Conservation (phyloP, 176 grass and related monocot genomes). For the Chrysopogon serrulatus region DNA sequence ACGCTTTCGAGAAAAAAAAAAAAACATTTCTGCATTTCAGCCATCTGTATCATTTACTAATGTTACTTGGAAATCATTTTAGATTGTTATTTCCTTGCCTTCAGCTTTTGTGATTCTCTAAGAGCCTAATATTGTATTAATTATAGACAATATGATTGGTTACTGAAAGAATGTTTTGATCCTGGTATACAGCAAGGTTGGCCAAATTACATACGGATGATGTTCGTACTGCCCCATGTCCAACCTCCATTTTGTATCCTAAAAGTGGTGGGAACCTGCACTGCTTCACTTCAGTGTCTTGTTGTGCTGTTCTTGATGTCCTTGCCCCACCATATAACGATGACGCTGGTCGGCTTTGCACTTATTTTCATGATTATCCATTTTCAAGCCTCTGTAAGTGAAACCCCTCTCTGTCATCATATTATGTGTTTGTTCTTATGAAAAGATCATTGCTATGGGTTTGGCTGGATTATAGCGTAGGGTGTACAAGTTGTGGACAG, state of each 20-base stretch:
- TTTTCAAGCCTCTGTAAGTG: constrained; percentile 72
- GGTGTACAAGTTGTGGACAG: not conserved
- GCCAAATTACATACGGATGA: constrained; percentile 64
- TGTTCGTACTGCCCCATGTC: constrained; percentile 51
- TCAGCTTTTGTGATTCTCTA: not conserved
- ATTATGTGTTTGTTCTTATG: not conserved
- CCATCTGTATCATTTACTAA: not conserved
- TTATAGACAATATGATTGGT: not conserved
- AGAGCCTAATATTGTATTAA: not conserved
- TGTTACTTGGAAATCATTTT: not conserved
- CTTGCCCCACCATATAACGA: constrained; percentile 62
- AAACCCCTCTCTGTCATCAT: not conserved
- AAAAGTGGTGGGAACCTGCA: constrained; percentile 72
- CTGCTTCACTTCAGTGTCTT: constrained; percentile 69
- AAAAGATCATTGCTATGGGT: not conserved
- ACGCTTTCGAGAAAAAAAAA: not conserved
- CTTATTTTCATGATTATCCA: constrained; percentile 70
- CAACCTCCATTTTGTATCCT: constrained; percentile 62
- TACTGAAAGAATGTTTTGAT: constrained; percentile 6
- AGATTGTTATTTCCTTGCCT: not conserved
- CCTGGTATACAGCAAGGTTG: constrained; percentile 50
- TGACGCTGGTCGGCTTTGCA: constrained; percentile 49
- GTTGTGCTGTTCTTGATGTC: constrained; percentile 80
- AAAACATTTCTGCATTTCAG: not conserved
- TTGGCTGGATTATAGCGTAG: not conserved